Evolutionary conservation across 75 land plant genomes (phyloP).

Genomic region (Pinus taeda): DNA sequence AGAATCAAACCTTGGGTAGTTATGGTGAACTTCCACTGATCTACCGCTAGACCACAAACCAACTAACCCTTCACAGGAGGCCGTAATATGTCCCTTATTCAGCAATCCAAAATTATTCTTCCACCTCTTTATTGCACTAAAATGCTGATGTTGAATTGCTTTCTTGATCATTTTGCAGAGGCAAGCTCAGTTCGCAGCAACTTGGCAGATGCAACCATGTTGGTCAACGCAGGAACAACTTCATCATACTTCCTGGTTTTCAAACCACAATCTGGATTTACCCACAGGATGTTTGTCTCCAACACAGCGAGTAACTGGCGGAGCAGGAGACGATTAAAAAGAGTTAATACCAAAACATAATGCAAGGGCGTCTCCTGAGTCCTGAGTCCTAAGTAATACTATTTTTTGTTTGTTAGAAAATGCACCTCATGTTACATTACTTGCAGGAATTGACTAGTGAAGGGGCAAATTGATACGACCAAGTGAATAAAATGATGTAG

Average conservation of each 20-base stretch:
- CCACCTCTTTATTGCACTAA: neutral
- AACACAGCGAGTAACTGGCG: slow-evolving; percentile 42
- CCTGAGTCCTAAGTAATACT: neutral
- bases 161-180: slow-evolving; percentile 21
- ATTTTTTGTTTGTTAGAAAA: neutral
- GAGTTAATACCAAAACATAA: neutral
- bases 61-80: too few relatives aligned
- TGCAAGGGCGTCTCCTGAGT: too few relatives aligned
- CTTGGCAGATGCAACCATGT: slow-evolving; percentile 56
- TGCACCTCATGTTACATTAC: neutral
- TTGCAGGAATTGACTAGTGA: neutral
- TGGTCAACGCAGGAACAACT: slow-evolving; percentile 41
- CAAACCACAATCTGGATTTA: slow-evolving; percentile 60
- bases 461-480: neutral
- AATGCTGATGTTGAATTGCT: neutral
- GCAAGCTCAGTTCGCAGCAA: slow-evolving; percentile 43
- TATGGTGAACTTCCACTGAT: too few relatives aligned
- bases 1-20: too few relatives aligned
- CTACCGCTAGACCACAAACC: too few relatives aligned
- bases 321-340: neutral
- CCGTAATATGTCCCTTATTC: neutral
- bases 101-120: neutral
- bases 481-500: neutral
- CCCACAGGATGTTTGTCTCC: slow-evolving; percentile 51
- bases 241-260: slow-evolving; percentile 52